Conservation (phyloP, 2,329 filamentous ascomycete genomes). For the Apiospora pterosperma region DNA sequence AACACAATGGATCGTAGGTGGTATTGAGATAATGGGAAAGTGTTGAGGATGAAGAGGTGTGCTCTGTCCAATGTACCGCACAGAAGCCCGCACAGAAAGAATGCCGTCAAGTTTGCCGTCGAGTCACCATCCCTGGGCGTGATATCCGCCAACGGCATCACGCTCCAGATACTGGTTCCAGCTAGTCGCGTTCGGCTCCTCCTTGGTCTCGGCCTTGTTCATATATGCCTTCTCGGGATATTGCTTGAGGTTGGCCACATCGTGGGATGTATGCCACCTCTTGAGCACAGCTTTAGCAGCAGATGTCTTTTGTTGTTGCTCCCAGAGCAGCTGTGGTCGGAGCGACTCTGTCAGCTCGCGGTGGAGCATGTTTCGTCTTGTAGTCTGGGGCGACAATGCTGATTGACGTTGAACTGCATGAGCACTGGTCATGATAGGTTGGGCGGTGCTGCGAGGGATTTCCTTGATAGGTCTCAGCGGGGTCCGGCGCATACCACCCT, state of each 20-base stretch:
- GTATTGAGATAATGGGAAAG: no score
- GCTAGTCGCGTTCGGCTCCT: slow-evolving; percentile 61
- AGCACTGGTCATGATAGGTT: not conserved
- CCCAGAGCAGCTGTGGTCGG: slow-evolving; percentile 87
- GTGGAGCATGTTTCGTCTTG: slow-evolving; percentile 86
- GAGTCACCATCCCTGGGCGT: slow-evolving; percentile 81
- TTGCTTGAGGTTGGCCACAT: slow-evolving; percentile 83
- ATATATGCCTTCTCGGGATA: slow-evolving; percentile 66
- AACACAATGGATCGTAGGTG: no score
- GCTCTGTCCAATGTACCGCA: no score
- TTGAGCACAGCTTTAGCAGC: slow-evolving; percentile 87
- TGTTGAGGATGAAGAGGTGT: no score
- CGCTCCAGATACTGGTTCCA: slow-evolving; percentile 83
- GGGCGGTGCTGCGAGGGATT: not conserved
- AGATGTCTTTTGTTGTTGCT: slow-evolving; percentile 89
- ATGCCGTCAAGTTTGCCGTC: no score
- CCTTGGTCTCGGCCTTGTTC: slow-evolving; percentile 45
- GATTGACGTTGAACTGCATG: not conserved
- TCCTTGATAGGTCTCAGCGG: not conserved
- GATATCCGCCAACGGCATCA: slow-evolving; percentile 74
- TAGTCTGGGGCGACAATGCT: not conserved
- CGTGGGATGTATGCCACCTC: slow-evolving; percentile 84
- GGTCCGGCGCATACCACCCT: no score
- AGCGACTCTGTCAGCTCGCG: slow-evolving; percentile 93
- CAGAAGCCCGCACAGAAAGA: no score